Percentiles rank a stretch among this genome's conserved stretches.
These are phyloP conservation scores for Smittium mucronatum DNA, from an alignment of 371 early-diverging fungal species.

Conservation along the genomic window DNA sequence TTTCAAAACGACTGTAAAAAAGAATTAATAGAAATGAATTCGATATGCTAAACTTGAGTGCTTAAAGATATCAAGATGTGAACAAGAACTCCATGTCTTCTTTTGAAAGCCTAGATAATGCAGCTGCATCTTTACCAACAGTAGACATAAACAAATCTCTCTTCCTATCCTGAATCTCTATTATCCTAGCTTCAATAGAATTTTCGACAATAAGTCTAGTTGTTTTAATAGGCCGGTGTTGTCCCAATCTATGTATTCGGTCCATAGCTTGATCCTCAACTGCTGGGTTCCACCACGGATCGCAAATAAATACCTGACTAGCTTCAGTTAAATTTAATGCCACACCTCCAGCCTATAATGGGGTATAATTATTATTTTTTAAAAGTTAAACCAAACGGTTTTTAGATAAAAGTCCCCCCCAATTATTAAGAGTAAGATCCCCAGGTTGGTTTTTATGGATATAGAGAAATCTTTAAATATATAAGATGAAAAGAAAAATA, in stretches of 20 bases:
- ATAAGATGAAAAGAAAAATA: too few relatives aligned
- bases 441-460: too few relatives aligned
- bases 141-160: slow-evolving; percentile 79
- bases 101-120: slow-evolving; percentile 53
- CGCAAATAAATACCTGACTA: slow-evolving; percentile 73
- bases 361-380: too few relatives aligned
- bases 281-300: slow-evolving; percentile 92
- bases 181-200: slow-evolving; percentile 87
- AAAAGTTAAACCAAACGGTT: too few relatives aligned
- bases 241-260: slow-evolving; percentile 84
- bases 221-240: slow-evolving; percentile 75
- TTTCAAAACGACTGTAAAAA: too few relatives aligned
- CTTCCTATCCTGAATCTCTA: slow-evolving; percentile 92
- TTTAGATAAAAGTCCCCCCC: too few relatives aligned
- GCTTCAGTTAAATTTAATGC: slow-evolving; percentile 94
- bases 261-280: slow-evolving; percentile 70
- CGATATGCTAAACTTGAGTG: too few relatives aligned
- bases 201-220: slow-evolving; percentile 87
- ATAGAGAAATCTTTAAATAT: too few relatives aligned
- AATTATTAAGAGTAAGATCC: too few relatives aligned
- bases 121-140: slow-evolving; percentile 58
- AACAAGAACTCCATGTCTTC: slow-evolving; percentile 83
- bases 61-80: slow-evolving; percentile 30
- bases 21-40: too few relatives aligned
- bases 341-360: slow-evolving; percentile 73